These are phyloP conservation scores for Ophiognomonia clavigignenti-juglandacearum DNA, from an alignment of 2,329 filamentous ascomycete species.

Conservation along the genomic window DNA sequence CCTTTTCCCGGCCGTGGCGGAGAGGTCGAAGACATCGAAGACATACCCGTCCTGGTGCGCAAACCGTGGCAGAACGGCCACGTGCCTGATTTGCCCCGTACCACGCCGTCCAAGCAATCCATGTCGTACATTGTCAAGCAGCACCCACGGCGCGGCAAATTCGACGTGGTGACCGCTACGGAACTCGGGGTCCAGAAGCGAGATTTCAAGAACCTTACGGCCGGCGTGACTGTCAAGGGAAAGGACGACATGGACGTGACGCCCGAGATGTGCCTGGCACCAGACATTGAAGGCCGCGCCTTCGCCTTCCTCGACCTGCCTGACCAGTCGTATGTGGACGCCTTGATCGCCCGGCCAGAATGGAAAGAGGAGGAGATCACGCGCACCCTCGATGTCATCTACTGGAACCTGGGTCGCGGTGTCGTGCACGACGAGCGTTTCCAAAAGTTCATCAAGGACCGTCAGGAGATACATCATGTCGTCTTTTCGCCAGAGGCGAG, in stretches of 20 bases:
- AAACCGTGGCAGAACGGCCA: slow-evolving; percentile 73
- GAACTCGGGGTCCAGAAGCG: slow-evolving; percentile 56
- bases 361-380: slow-evolving; percentile 64
- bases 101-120: slow-evolving; percentile 60
- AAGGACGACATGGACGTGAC: slow-evolving; percentile 66
- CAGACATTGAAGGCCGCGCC: slow-evolving; percentile 62
- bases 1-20: slow-evolving; percentile 57
- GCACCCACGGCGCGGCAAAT: slow-evolving; percentile 74
- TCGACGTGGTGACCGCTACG: slow-evolving; percentile 61
- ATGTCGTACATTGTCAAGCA: slow-evolving; percentile 84
- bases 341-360: slow-evolving; percentile 66
- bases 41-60: slow-evolving; percentile 68
- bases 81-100: slow-evolving; percentile 61
- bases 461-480: slow-evolving; percentile 63
- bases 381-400: slow-evolving; percentile 59
- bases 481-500: slow-evolving; percentile 71
- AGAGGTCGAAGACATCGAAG: slow-evolving; percentile 43
- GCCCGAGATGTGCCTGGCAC: slow-evolving; percentile 79
- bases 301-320: slow-evolving; percentile 80
- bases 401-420: slow-evolving; percentile 76
- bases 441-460: slow-evolving; percentile 62
- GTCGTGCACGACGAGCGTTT: slow-evolving; percentile 60
- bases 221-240: slow-evolving; percentile 58
- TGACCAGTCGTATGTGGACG: slow-evolving; percentile 61
- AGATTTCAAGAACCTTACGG: slow-evolving; percentile 56